Evolutionary conservation across 1,284 basidiomycete species (phyloP).

Genomic region (Mrakiaceae sp.): DNA sequence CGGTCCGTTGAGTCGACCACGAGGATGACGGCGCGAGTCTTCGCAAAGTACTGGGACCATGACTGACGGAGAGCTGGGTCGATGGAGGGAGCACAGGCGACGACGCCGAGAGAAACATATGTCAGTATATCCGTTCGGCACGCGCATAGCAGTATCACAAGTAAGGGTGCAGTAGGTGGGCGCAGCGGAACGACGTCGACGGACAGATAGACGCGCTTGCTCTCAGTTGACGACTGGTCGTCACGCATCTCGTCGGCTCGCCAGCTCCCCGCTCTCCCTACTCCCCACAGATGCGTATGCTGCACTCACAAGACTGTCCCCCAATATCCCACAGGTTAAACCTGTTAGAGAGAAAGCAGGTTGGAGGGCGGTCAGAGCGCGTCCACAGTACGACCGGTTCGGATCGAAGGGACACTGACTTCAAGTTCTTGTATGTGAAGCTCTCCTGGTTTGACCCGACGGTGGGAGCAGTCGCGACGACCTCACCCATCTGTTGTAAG

Average conservation of each 20-base stretch:
- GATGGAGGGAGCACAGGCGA: slow-evolving; percentile 26
- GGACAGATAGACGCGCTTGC: neutral
- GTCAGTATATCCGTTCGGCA: neutral
- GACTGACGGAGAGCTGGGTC: slow-evolving; percentile 36
- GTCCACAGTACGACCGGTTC: neutral
- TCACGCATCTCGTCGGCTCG: neutral
- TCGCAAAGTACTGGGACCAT: slow-evolving; percentile 38
- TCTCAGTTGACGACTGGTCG: neutral
- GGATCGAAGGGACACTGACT: neutral
- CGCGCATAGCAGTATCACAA: neutral
- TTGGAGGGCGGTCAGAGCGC: neutral
- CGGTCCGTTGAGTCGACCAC: slow-evolving; percentile 42
- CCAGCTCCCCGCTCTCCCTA: neutral
- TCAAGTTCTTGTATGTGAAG: slow-evolving; percentile 36
- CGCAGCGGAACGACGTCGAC: neutral
- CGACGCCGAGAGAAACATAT: neutral
- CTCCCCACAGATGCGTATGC: no score
- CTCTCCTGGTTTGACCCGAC: slow-evolving; percentile 21
- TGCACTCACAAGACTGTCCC: neutral
- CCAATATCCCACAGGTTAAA: neutral
- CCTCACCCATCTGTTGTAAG: slow-evolving; percentile 32
- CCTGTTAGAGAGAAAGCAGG: neutral
- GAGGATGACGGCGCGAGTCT: slow-evolving; percentile 39
- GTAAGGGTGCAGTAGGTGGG: neutral
- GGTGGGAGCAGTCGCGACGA: slow-evolving; percentile 41